Percentiles rank a stretch among this genome's conserved stretches.
Conservation (phyloP, 1,284 basidiomycete genomes). For the Neolentinus lepideus region DNA sequence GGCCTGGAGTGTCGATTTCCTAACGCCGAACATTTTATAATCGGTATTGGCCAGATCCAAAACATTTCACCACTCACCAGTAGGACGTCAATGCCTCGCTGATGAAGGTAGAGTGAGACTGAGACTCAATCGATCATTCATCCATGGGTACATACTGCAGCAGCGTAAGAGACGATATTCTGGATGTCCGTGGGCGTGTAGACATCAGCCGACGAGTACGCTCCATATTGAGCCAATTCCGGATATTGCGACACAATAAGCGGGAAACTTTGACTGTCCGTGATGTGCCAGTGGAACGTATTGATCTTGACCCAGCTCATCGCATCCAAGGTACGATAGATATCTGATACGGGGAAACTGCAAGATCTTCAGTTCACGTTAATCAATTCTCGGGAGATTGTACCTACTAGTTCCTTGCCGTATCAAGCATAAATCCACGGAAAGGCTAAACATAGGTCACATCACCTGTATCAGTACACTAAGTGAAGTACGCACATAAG, state of each 20-base stretch:
- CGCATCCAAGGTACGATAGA: conserved; percentile 74
- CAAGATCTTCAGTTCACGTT: not conserved
- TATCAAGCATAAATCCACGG: conserved; percentile 82
- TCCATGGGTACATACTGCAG: conserved; percentile 39
- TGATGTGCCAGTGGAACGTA: conserved; percentile 79
- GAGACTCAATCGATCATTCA: not conserved
- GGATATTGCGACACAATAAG: conserved; percentile 56
- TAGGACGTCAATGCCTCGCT: conserved; percentile 79
- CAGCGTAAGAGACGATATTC: conserved; percentile 66
- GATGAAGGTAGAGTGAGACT: not conserved
- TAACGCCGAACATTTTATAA: conserved; percentile 8
- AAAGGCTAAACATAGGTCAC: conserved; percentile 41
- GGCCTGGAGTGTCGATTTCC: conserved; percentile 60
- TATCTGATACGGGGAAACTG: conserved; percentile 60
- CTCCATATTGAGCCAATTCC: conserved; percentile 59
- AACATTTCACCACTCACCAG: conserved; percentile 17
- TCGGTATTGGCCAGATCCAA: not conserved
- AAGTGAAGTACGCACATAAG: conserved; percentile 38
- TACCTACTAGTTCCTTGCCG: conserved; percentile 52
- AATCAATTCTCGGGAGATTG: not conserved
- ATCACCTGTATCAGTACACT: not conserved
- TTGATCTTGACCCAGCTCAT: conserved; percentile 86
- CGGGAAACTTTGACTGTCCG: conserved; percentile 74
- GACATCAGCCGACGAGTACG: conserved; percentile 50
- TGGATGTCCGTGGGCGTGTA: conserved; percentile 60